Conservation (phyloP, 805 yeast genomes). For the Middelhovenomyces tepae region DNA sequence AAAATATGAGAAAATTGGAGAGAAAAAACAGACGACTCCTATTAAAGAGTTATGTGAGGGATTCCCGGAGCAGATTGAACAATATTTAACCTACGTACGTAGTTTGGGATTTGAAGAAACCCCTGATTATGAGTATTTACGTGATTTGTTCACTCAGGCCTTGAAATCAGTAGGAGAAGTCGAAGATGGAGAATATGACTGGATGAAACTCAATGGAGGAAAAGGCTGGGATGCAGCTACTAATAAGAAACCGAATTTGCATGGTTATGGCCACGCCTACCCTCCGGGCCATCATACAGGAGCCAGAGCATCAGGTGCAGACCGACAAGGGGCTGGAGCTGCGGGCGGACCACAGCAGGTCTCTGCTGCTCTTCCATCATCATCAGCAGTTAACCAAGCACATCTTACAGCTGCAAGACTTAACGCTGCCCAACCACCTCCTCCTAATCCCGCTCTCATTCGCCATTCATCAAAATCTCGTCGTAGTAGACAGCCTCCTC, state of each 20-base stretch:
- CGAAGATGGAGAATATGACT: conserved; percentile 89
- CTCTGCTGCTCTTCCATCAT: too few species aligned
- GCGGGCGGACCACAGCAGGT: too few species aligned
- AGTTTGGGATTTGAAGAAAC: conserved; percentile 85
- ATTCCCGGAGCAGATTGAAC: conserved; percentile 86
- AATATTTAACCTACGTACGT: conserved; percentile 82
- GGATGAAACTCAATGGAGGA: conserved; percentile 95
- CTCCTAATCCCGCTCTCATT: conserved; percentile 27
- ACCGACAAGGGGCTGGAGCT: too few species aligned
- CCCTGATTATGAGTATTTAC: conserved; percentile 86
- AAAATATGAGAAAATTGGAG: conserved; percentile 95
- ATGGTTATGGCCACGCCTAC: conserved; percentile 93
- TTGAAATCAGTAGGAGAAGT: conserved; percentile 59
- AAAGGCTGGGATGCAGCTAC: conserved; percentile 90
- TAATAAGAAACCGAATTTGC: conserved; percentile 87
- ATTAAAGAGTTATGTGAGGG: conserved; percentile 81
- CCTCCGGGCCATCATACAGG: conserved; percentile 45
- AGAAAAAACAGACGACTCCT: conserved; percentile 85
- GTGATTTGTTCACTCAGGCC: conserved; percentile 69
- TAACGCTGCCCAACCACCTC: conserved; percentile 33
- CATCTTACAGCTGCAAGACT: conserved; percentile 28
- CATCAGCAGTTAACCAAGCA: too few species aligned
- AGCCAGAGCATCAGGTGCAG: too few species aligned
- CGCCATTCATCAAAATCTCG: conserved; percentile 27
- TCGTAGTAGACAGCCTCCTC: conserved; percentile 18